Conservation (phyloP, 106 monocot species). For the Dendrobium nobile region DNA sequence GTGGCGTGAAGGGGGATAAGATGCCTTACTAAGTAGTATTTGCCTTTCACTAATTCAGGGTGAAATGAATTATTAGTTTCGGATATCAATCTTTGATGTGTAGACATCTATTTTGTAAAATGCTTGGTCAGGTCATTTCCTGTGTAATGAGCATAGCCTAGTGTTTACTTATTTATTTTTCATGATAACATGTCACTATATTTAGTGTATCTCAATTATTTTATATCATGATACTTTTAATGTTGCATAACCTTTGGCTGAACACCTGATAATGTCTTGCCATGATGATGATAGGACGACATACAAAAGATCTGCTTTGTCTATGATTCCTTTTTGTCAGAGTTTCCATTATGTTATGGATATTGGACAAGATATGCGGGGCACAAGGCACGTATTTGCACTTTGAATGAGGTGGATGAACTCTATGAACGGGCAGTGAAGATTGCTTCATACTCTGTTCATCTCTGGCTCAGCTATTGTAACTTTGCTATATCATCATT, state of each 20-base stretch:
- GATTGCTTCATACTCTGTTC: conserved; percentile 52
- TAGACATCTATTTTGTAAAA: neutral
- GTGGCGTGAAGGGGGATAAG: too few relatives aligned
- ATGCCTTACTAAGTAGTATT: neutral
- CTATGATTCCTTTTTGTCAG: conserved; percentile 61
- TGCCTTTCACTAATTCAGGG: neutral
- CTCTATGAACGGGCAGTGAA: conserved; percentile 71
- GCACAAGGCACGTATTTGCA: conserved; percentile 40
- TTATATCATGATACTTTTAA: neutral
- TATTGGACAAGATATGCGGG: conserved; percentile 79
- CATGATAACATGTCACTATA: neutral
- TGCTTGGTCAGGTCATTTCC: neutral
- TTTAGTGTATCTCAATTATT: neutral
- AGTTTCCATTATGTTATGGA: conserved; percentile 81
- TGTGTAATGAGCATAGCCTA: neutral
- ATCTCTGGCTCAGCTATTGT: conserved; percentile 81
- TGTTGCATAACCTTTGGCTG: neutral
- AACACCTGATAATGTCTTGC: neutral
- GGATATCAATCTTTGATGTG: conserved; percentile 1
- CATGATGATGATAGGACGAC: conserved; percentile 46
- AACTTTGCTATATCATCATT: conserved; percentile 43
- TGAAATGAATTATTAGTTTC: conserved; percentile 4
- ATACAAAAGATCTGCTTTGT: conserved; percentile 35
- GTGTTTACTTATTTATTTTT: neutral
- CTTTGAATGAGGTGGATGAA: conserved; percentile 39